Conservation (phyloP, 2,329 filamentous ascomycete genomes). For the Penicillium sp. region DNA sequence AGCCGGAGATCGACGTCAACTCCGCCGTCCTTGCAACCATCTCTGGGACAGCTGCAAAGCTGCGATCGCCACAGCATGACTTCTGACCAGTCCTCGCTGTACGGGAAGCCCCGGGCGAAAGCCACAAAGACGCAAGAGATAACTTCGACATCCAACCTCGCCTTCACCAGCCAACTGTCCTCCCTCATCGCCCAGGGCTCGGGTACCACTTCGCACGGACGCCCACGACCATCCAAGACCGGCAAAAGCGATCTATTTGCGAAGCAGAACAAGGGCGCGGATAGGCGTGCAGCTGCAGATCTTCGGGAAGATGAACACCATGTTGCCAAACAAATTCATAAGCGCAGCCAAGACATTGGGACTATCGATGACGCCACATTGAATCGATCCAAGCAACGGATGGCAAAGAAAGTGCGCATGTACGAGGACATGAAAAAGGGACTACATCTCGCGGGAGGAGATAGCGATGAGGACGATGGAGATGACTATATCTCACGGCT, state of each 20-base stretch:
- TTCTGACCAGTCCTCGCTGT: constrained; percentile 55
- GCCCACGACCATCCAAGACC: constrained; percentile 44
- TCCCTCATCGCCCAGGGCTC: constrained; percentile 68
- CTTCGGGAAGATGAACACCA: constrained; percentile 52
- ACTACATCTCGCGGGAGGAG: constrained; percentile 64
- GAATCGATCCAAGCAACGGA: constrained; percentile 71
- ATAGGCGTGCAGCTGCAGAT: constrained; percentile 64
- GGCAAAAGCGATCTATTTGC: constrained; percentile 71
- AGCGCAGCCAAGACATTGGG: constrained; percentile 61
- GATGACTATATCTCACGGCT: constrained; percentile 56
- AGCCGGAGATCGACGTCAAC: background rate
- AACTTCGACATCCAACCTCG: constrained; percentile 69
- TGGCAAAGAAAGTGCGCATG: constrained; percentile 86
- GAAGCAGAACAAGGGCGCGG: constrained; percentile 62
- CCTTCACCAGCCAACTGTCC: constrained; percentile 86
- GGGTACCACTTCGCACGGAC: constrained; percentile 46
- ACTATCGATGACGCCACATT: constrained; percentile 58
- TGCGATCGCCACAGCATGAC: constrained; percentile 10
- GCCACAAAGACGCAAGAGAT: constrained; percentile 54
- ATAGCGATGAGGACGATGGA: constrained; percentile 35
- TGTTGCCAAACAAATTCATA: constrained; percentile 64
- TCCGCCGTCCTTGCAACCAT: background rate
- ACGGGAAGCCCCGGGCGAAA: constrained; percentile 73
- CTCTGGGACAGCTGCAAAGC: background rate
- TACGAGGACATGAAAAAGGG: constrained; percentile 91